Evolutionary conservation across 2,329 filamentous ascomycete genomes (phyloP).

Genomic region (Hypoxylon sp.): DNA sequence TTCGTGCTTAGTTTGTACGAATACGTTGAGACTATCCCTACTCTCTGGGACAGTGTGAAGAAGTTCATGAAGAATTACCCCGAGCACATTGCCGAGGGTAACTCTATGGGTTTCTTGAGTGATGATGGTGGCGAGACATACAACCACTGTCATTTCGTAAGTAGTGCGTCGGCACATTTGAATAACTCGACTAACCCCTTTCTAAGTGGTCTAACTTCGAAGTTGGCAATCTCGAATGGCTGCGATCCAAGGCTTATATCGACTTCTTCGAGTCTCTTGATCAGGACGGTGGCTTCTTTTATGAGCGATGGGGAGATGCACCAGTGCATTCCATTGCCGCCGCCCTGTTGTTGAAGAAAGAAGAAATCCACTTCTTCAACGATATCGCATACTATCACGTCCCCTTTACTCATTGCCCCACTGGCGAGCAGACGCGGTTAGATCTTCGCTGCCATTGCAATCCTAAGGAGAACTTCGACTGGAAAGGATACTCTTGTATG

Average conservation of each 20-base stretch:
- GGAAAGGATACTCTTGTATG: slow-evolving; percentile 98
- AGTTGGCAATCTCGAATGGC: slow-evolving; percentile 93
- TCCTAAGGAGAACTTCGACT: slow-evolving; percentile 97
- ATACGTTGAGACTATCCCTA: slow-evolving; percentile 96
- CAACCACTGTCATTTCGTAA: slow-evolving; percentile 97
- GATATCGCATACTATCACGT: slow-evolving; percentile 99
- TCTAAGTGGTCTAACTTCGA: slow-evolving; percentile 99
- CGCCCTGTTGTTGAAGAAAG: slow-evolving; percentile 87
- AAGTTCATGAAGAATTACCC: slow-evolving; percentile 93
- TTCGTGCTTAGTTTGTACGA: slow-evolving; percentile 97
- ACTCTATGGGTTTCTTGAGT: slow-evolving; percentile 91
- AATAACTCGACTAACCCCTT: slow-evolving; percentile 49
- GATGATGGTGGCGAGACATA: slow-evolving; percentile 93
- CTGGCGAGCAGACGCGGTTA: slow-evolving; percentile 84
- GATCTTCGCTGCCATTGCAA: slow-evolving; percentile 96
- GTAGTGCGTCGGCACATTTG: slow-evolving; percentile 54
- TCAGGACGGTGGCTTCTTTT: slow-evolving; percentile 95
- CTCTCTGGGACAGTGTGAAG: slow-evolving; percentile 94
- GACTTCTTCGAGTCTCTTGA: slow-evolving; percentile 94
- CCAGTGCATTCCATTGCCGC: slow-evolving; percentile 99
- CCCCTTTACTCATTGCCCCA: slow-evolving; percentile 97
- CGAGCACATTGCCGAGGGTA: slow-evolving; percentile 86
- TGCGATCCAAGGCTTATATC: slow-evolving; percentile 87
- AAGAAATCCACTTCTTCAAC: slow-evolving; percentile 98
- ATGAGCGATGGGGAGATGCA: slow-evolving; percentile 98